Evolutionary conservation across 2,329 filamentous ascomycete species (phyloP), one percentile per base, ranked within the genome.

Genomic region (Apiospora phragmitis): DNA sequence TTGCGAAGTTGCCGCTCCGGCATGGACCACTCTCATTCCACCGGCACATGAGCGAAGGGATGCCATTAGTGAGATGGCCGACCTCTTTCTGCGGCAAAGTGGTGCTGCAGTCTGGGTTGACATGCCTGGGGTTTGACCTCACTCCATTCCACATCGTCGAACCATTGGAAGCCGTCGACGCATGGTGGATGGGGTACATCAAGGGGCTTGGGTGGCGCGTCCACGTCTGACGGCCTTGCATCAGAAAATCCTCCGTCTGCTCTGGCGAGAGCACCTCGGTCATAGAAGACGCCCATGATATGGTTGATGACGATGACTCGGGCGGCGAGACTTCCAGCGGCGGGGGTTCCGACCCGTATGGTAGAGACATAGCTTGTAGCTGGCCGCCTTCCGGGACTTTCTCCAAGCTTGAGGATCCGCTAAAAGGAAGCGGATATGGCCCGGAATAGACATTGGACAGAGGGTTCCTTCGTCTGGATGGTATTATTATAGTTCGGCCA

Each of bases 11-110:
- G 0, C 77, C 72, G 8, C 79, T 77, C 1, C 75, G 71, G 51
- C 84, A 85, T 8, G 72, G 73, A 8, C 74, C 74, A 3, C 72
- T 70, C 29, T 77, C 76, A 1, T 77, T 77, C 84, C 83, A 85
- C 68, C 80, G 79, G 72, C 84, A 85, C 1, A 78, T 73, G 70
- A 83, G 76, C 1, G 75, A 75, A 69, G 82, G 78, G 21, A 71
- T 74, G 68, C 77, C 73, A 51, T 80, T 77, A n/a, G n/a, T 4
- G 14, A 43, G n/a, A 12, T 45, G 41, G 0, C 65, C 38, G 24
- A 16, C 2, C 16, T 67, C 26, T 41, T 67, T 67, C 5, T 45
- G 38, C 12, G 38, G n/a, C 21, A 42, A 3, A 18, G 12, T 18
- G 26, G 26, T 55, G 26, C 26, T 55, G 49, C 26, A 16, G 32